phyloP scores from a whole-genome alignment of 176 grass and related monocot species.

The sorghum (Sorghum bicolor) region Sorghum_bicolor_NCBIv3 NC_012878.2:53093001-53093500 shows the following conservation, averaged over 20 bases:
- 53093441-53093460: conserved; percentile 82
- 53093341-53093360: background rate
- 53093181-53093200: conserved; percentile 37
- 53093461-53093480: conserved; percentile 81
- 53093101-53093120: background rate
- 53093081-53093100: background rate
- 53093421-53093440: conserved; percentile 64
- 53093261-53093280: conserved; percentile 62
- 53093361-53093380: background rate
- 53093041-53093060: background rate
- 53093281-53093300: conserved; percentile 51
- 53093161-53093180: background rate
- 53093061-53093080: background rate
- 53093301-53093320: conserved; percentile 28
- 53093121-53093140: background rate
- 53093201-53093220: conserved; percentile 87
- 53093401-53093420: conserved; percentile 54
- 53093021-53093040: background rate
- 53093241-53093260: conserved; percentile 70
- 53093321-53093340: background rate
- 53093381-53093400: background rate
- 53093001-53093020: background rate
- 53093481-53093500: background rate
- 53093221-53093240: conserved; percentile 68
- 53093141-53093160: background rate